A percentile compares a stretch with the other conserved stretches of the same genome.
Evolutionary conservation across 352 stramenopile species (phyloP).

Genomic region (Pythium scleroteichum): DNA sequence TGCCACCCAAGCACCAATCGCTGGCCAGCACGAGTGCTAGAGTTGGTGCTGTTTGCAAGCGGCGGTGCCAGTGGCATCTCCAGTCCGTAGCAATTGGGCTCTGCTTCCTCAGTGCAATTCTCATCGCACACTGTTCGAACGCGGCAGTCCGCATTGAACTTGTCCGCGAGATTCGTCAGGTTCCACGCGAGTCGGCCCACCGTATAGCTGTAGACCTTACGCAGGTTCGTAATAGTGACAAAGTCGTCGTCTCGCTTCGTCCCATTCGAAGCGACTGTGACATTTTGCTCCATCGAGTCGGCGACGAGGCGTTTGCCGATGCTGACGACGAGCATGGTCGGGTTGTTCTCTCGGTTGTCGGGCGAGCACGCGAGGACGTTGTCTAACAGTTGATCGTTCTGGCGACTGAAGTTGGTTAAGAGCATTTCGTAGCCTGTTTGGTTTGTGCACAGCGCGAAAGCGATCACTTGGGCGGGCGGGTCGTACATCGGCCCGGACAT

Average conservation of each 20-base stretch:
- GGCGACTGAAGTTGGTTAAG: not conserved
- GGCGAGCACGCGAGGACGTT: slow-evolving; percentile 20
- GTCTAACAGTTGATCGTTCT: not conserved
- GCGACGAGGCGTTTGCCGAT: slow-evolving; percentile 17
- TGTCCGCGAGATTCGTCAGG: slow-evolving; percentile 9
- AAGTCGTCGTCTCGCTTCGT: not conserved
- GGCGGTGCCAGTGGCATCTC: too few species aligned
- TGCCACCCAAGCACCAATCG: not conserved
- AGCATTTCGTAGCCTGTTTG: too few species aligned
- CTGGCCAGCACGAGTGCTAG: not conserved
- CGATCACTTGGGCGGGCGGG: too few species aligned
- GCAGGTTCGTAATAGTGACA: slow-evolving; percentile 11
- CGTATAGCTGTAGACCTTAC: slow-evolving; percentile 30
- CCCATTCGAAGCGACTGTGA: not conserved
- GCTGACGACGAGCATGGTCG: slow-evolving; percentile 14
- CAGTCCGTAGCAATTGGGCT: too few species aligned
- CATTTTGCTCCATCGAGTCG: slow-evolving; percentile 12
- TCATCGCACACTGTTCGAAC: not conserved
- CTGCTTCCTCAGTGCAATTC: too few species aligned
- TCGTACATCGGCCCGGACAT: too few species aligned
- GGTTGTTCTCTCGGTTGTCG: not conserved
- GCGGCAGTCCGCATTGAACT: slow-evolving; percentile 17
- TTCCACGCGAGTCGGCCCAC: slow-evolving; percentile 25
- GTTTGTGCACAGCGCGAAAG: too few species aligned
- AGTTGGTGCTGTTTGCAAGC: too few species aligned